phyloP scores from a whole-genome alignment of 345 rosid species.

The Erysimum cheiranthoides region DNA sequence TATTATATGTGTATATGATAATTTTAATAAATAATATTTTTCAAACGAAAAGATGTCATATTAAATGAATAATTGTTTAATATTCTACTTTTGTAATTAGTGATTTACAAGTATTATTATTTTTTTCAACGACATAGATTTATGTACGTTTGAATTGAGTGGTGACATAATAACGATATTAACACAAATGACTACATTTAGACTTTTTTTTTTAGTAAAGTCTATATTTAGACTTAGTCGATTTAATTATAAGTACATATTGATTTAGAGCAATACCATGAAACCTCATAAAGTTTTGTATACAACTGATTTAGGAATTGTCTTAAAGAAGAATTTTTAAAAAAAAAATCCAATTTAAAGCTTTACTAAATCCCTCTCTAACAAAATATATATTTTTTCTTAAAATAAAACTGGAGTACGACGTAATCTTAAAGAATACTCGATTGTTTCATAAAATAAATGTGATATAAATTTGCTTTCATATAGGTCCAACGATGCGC shows the following conservation, averaged over 20 bases:
- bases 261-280: too few species aligned
- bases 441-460: background rate
- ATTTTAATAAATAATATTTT: background rate
- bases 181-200: too few species aligned
- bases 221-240: too few species aligned
- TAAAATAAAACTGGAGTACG: background rate
- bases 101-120: too few species aligned
- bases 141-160: too few species aligned
- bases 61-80: too few species aligned
- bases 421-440: background rate
- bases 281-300: background rate
- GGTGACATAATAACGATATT: too few species aligned
- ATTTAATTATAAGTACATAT: too few species aligned
- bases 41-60: background rate
- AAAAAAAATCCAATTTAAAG: background rate
- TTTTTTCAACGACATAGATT: too few species aligned
- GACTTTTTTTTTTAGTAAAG: too few species aligned
- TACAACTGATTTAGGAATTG: background rate
- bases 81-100: too few species aligned
- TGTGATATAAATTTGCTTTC: background rate
- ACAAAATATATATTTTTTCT: background rate
- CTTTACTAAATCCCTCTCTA: background rate
- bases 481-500: slow-evolving; percentile 90
- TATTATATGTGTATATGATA: too few species aligned
- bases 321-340: background rate